phyloP scores from a whole-genome alignment of 768 basidiomycete species.

The Kwoniella pini region DNA sequence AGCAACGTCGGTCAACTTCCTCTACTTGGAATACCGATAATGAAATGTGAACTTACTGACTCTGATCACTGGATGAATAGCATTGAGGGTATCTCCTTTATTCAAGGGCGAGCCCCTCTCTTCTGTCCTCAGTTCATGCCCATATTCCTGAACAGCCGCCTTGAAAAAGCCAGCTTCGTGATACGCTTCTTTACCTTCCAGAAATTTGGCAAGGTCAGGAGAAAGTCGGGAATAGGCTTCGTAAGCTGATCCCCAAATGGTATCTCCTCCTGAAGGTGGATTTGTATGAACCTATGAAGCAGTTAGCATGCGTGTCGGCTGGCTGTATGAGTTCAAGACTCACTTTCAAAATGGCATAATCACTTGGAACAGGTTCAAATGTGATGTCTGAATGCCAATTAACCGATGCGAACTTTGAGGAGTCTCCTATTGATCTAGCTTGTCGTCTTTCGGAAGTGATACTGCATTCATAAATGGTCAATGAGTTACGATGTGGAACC shows the following conservation, averaged over 20 bases:
- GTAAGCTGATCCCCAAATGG: constrained; percentile 58
- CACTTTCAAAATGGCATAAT: too few species aligned
- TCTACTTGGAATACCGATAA: too few species aligned
- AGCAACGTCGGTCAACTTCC: too few species aligned
- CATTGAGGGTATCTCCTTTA: constrained; percentile 58
- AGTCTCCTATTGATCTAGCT: background rate
- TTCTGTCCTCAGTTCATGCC: too few species aligned
- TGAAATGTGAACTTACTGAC: too few species aligned
- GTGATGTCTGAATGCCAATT: constrained; percentile 63
- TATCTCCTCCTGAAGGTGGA: constrained; percentile 57
- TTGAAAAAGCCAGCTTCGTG: constrained; percentile 54
- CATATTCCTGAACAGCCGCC: too few species aligned
- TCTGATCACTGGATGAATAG: constrained; percentile 62
- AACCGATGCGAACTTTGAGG: background rate
- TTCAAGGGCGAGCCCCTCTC: constrained; percentile 63
- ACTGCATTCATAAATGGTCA: too few species aligned
- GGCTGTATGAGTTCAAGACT: too few species aligned
- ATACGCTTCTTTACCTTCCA: constrained; percentile 64
- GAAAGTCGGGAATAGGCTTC: constrained; percentile 69
- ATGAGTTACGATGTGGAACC: too few species aligned
- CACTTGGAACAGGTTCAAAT: constrained; percentile 65
- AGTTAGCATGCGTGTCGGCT: too few species aligned
- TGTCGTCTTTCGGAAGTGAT: background rate
- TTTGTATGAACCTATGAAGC: constrained; percentile 55
- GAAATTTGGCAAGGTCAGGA: constrained; percentile 60